Base-by-base conservation (phyloP, 441 rosid genomes). In the Daphne laureola region DNA sequence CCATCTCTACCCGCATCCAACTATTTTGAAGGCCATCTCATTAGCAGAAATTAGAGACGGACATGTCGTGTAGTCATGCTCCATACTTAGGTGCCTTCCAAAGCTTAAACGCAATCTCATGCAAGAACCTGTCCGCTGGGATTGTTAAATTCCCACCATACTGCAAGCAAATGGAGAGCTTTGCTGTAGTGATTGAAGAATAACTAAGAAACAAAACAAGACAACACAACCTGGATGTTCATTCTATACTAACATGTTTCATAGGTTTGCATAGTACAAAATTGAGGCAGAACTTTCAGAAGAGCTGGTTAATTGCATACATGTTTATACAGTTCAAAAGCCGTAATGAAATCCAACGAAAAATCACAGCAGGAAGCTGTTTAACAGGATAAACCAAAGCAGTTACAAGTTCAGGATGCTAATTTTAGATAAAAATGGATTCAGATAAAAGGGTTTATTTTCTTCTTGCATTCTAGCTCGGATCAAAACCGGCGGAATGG, bases 21-120 rank as follows among this genome's bases (percentile, higher is more conserved):
- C 38, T 5, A 31, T 8, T 31, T 31, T 31, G 41, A 51, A 26
- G 7, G n/a, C 47, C 14, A 21, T 31, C 38, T 6, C 38, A 31
- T 31, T 6, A 5, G 38, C 38, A 31, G 8, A 31, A 31, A 31
- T 31, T 31, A 31, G 8, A 31, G 11, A 31, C 1, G 38, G 38
- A 6, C 6, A 26, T 26, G 36, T 1, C 9, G 38, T 8, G 11
- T 31, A 41, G 15, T 81, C 67, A 92, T 12, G 98, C 97, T 61
- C 98, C 98, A 66, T 92, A 92, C 65, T 89, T 92, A 15, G 97
- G 96, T 46, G 97, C 96, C 70, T 89, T 89, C 98, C 97, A 92
- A 14, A 84, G 90, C 74, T 89, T 93, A 66, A 93, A 93, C 26
- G 97, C 97, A 36, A 93, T 78, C 70, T 93, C 98, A 15, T 93